These are phyloP conservation scores for Dendrocalamus sinicus DNA, from an alignment of 176 grass and related monocot species.

Conservation along the genomic window DNA sequence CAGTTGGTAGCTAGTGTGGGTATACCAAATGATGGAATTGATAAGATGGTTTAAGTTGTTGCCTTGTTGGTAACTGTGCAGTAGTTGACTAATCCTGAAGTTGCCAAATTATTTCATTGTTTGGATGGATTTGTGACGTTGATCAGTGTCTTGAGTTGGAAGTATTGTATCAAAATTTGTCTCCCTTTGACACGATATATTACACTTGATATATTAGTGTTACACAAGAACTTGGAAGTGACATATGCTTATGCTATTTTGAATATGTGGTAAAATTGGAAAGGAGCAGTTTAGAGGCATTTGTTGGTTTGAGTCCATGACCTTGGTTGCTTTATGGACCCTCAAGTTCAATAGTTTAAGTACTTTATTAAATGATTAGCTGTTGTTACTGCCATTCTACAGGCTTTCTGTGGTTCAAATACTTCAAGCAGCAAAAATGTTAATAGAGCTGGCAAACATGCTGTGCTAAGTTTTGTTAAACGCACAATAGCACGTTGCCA, in stretches of 20 bases:
- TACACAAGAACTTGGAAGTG: slow-evolving; percentile 20
- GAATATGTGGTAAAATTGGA: neutral
- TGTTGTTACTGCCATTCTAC: slow-evolving; percentile 35
- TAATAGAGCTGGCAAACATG: slow-evolving; percentile 58
- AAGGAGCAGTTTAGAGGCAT: neutral
- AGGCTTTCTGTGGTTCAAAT: slow-evolving; percentile 61
- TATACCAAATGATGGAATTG: slow-evolving; percentile 5
- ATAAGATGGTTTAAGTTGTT: neutral
- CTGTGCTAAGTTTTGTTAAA: slow-evolving; percentile 63
- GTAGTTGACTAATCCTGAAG: slow-evolving; percentile 1
- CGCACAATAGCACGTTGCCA: slow-evolving; percentile 53
- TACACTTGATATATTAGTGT: neutral
- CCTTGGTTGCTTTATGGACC: slow-evolving; percentile 39
- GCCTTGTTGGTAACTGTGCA: neutral
- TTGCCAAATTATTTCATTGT: neutral
- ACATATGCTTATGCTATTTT: neutral
- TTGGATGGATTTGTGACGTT: neutral
- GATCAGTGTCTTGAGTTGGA: neutral
- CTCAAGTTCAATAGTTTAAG: slow-evolving; percentile 8
- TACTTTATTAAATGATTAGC: slow-evolving; percentile 24
- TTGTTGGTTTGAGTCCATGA: neutral
- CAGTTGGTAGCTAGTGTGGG: neutral
- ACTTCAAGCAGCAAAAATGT: slow-evolving; percentile 60
- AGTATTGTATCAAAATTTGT: neutral
- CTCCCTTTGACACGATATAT: neutral